phyloP scores from a whole-genome alignment of 2,329 filamentous ascomycete species.

The Aspergillus clavatus region DNA sequence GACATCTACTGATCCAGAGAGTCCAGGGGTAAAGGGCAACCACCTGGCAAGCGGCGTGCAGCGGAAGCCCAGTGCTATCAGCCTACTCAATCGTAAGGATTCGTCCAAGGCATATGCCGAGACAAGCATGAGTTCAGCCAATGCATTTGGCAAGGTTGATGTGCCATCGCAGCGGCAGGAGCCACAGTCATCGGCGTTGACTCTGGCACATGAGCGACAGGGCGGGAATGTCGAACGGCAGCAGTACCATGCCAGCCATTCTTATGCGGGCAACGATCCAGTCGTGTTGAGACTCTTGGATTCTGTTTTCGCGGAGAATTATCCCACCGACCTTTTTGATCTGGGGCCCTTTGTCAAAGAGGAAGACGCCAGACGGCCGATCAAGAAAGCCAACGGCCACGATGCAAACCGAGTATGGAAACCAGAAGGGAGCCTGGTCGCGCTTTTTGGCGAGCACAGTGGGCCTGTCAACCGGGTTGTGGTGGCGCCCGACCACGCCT shows the following conservation, averaged over 20 bases:
- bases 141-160: slow-evolving; percentile 62
- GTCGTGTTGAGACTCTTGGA: slow-evolving; percentile 64
- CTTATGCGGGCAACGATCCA: slow-evolving; percentile 73
- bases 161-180: slow-evolving; percentile 42
- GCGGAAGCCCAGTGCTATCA: slow-evolving; percentile 53
- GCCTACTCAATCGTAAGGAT: slow-evolving; percentile 55
- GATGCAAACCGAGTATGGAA: slow-evolving; percentile 65
- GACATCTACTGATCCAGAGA: slow-evolving; percentile 29
- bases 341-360: slow-evolving; percentile 76
- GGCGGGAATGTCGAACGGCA: slow-evolving; percentile 24
- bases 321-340: slow-evolving; percentile 56
- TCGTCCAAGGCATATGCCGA: slow-evolving; percentile 59
- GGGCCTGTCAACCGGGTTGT: slow-evolving; percentile 76
- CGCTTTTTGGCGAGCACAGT: slow-evolving; percentile 82
- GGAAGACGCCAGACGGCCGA: slow-evolving; percentile 51
- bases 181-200: slow-evolving; percentile 33
- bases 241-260: slow-evolving; percentile 64
- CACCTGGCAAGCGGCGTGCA: slow-evolving; percentile 23
- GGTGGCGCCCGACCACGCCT: slow-evolving; percentile 82
- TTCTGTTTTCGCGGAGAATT: slow-evolving; percentile 69
- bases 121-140: slow-evolving; percentile 59
- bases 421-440: slow-evolving; percentile 76
- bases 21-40: slow-evolving; percentile 23
- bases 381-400: slow-evolving; percentile 52
- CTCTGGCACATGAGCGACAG: slow-evolving; percentile 32